Conservation (phyloP, 2,329 filamentous ascomycete genomes). For the Exserohilum rostratum region DNA sequence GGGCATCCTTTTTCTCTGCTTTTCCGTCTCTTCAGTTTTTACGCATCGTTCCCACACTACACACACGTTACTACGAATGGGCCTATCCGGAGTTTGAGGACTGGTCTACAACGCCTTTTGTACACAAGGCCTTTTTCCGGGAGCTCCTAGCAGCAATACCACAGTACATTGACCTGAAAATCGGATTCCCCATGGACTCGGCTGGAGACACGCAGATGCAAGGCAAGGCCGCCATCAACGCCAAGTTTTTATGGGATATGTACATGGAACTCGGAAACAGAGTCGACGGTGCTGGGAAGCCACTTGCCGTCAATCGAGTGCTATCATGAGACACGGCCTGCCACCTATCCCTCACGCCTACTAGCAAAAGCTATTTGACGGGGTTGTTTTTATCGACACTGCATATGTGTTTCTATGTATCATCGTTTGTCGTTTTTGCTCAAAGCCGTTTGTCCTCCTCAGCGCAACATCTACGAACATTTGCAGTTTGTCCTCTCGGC, state of each 20-base stretch:
- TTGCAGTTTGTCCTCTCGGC: too few species aligned
- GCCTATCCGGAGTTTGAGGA: conserved; percentile 28
- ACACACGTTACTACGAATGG: conserved; percentile 40
- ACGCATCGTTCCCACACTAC: conserved; percentile 35
- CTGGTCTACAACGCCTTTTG: conserved; percentile 31
- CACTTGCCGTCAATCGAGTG: background rate
- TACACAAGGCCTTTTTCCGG: conserved; percentile 40
- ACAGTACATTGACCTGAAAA: conserved; percentile 19
- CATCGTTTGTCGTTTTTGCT: too few species aligned
- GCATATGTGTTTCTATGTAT: too few species aligned
- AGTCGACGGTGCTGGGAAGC: background rate
- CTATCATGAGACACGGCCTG: background rate
- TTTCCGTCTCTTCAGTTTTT: conserved; percentile 30
- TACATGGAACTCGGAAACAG: conserved; percentile 24
- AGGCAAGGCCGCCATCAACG: conserved; percentile 14
- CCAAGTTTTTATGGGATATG: conserved; percentile 26
- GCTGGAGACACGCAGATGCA: conserved; percentile 24
- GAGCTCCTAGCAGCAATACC: conserved; percentile 33
- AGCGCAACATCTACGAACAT: too few species aligned
- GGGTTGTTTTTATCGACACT: too few species aligned
- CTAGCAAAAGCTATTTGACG: too few species aligned
- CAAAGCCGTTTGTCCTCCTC: too few species aligned
- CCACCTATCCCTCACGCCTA: too few species aligned
- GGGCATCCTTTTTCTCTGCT: conserved; percentile 31
- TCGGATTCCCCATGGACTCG: conserved; percentile 21